phyloP scores from a whole-genome alignment of 2,329 filamentous ascomycete species.

The Alternaria metachromatica region DNA sequence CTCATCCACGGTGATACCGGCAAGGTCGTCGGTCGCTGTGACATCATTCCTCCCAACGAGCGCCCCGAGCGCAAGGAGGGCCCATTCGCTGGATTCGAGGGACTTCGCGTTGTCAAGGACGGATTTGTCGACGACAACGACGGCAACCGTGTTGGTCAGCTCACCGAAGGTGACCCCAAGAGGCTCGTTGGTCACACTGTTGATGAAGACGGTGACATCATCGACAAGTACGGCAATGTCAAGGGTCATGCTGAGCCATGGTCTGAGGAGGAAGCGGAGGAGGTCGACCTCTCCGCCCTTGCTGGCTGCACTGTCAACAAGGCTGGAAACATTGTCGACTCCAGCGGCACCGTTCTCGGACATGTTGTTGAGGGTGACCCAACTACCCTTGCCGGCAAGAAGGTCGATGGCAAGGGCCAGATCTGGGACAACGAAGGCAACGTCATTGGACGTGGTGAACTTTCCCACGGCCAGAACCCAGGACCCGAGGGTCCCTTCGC shows the following conservation, averaged over 20 bases:
- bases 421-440: conserved; percentile 70
- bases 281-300: conserved; percentile 65
- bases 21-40: conserved; percentile 63
- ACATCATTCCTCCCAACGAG: conserved; percentile 64
- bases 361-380: conserved; percentile 64
- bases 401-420: conserved; percentile 68
- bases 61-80: conserved; percentile 66
- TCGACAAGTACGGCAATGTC: conserved; percentile 74
- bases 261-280: conserved; percentile 57
- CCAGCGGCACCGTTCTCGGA: conserved; percentile 64
- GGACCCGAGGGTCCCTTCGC: conserved; percentile 64
- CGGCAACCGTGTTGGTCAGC: conserved; percentile 75
- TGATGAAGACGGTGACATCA: conserved; percentile 82
- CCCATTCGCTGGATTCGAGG: conserved; percentile 70
- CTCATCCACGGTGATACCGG: conserved; percentile 63
- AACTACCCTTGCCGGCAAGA: conserved; percentile 64
- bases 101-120: conserved; percentile 71
- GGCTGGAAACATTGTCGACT: conserved; percentile 66
- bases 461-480: conserved; percentile 59
- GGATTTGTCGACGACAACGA: conserved; percentile 78
- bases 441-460: conserved; percentile 65
- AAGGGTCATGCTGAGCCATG: conserved; percentile 66
- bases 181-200: conserved; percentile 74
- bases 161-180: conserved; percentile 75
- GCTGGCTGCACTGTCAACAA: conserved; percentile 70